Evolutionary conservation across 257 asterid genomes (phyloP).

Genomic region (Ligustrum vulgare): DNA sequence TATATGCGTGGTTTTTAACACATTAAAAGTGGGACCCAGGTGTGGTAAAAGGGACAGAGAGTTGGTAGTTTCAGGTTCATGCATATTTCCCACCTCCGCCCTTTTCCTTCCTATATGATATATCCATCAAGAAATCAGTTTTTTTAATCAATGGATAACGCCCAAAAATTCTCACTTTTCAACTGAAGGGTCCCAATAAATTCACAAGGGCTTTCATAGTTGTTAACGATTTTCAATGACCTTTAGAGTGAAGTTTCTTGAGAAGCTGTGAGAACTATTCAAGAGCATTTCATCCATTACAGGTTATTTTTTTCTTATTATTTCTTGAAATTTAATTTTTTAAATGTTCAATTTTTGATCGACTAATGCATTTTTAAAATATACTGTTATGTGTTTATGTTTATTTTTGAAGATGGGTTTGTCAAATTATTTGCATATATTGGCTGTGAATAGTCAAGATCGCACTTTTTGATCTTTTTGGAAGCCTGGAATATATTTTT

Average conservation of each 20-base stretch:
- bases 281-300: constrained; percentile 20
- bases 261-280: neutral
- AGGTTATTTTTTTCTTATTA: neutral
- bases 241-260: constrained; percentile 14
- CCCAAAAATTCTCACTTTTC: neutral
- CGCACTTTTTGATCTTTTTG: neutral
- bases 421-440: neutral
- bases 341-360: constrained; percentile 6
- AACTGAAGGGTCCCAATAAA: constrained; percentile 2
- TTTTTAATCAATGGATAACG: neutral
- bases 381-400: neutral
- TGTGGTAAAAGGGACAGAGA: neutral
- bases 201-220: neutral
- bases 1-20: neutral
- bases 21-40: constrained; percentile 21
- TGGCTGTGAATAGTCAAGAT: neutral
- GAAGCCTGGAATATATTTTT: neutral
- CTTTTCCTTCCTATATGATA: constrained; percentile 17
- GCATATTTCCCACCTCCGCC: constrained; percentile 25
- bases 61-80: constrained; percentile 35
- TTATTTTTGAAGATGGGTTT: neutral
- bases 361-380: constrained; percentile 16
- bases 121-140: constrained; percentile 13
- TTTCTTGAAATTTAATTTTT: neutral
- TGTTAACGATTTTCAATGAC: neutral